These are phyloP conservation scores for Boletellus ananas DNA, from an alignment of 768 basidiomycete genomes.

Conservation along the genomic window DNA sequence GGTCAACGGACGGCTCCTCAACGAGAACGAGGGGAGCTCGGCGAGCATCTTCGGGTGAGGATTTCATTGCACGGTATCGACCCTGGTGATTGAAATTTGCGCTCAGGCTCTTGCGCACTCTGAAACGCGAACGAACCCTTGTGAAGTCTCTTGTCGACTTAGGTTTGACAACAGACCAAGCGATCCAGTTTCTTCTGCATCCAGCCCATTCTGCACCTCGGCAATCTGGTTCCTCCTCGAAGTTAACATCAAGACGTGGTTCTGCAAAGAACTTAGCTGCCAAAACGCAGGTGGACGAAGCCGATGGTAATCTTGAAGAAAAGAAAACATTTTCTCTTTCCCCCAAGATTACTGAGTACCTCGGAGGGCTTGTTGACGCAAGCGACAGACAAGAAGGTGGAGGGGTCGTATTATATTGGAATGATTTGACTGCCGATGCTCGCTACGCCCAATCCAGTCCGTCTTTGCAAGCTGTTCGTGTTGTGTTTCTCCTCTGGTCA, in stretches of 20 bases:
- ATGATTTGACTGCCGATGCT: slow-evolving; percentile 82
- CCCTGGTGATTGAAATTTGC: slow-evolving; percentile 4
- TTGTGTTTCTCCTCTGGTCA: not conserved
- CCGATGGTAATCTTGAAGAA: slow-evolving; percentile 55
- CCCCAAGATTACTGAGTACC: slow-evolving; percentile 23
- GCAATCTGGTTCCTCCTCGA: slow-evolving; percentile 26
- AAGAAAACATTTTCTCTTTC: slow-evolving; percentile 85
- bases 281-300: not conserved
- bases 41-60: slow-evolving; percentile 48
- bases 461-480: slow-evolving; percentile 48
- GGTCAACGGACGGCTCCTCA: slow-evolving; percentile 72
- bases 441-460: slow-evolving; percentile 53
- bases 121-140: slow-evolving; percentile 67
- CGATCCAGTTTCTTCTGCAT: slow-evolving; percentile 72
- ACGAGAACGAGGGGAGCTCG: slow-evolving; percentile 62
- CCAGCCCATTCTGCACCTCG: slow-evolving; percentile 51
- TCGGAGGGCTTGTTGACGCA: slow-evolving; percentile 83
- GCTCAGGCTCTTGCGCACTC: slow-evolving; percentile 56
- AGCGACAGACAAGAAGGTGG: slow-evolving; percentile 83
- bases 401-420: slow-evolving; percentile 77
- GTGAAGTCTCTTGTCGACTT: slow-evolving; percentile 57
- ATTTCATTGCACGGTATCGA: not conserved
- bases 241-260: not conserved
- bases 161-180: slow-evolving; percentile 61
- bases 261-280: slow-evolving; percentile 11